Evolutionary conservation across 805 yeast species (phyloP).

Genomic region (Zygotorulaspora florentina): DNA sequence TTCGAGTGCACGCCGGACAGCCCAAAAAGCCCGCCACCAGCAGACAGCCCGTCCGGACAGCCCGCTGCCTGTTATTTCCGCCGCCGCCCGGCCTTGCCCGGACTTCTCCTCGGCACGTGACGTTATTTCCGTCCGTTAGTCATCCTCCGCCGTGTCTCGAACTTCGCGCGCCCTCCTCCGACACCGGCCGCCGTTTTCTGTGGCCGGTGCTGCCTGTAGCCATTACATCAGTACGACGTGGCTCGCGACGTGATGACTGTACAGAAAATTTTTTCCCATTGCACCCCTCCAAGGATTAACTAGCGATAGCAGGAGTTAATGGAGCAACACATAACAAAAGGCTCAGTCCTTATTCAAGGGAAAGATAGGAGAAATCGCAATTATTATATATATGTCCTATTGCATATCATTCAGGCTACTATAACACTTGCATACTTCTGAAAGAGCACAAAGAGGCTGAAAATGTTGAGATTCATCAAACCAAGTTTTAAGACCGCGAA

Average conservation of each 20-base stretch:
- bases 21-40: no score
- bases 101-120: neutral
- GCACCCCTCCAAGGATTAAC: constrained; percentile 1
- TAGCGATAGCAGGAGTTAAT: neutral
- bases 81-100: neutral
- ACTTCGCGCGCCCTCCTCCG: neutral
- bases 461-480: neutral
- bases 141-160: neutral
- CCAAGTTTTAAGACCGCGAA: neutral
- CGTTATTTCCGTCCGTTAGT: neutral
- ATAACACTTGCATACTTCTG: neutral
- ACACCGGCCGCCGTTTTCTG: constrained; percentile 1
- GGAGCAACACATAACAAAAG: neutral
- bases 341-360: neutral
- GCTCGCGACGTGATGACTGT: constrained; percentile 1
- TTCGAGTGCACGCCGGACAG: neutral
- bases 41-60: no score
- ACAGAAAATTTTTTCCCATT: neutral
- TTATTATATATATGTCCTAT: no score
- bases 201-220: neutral
- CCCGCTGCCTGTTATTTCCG: no score
- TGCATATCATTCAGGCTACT: no score
- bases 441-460: neutral
- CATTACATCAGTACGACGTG: constrained; percentile 3
- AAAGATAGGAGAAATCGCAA: no score